A percentile compares a stretch with the other conserved stretches of the same genome.
Evolutionary conservation across 2,329 filamentous ascomycete species (phyloP).

Genomic region (Arthrobotrys pseudoclavata): DNA sequence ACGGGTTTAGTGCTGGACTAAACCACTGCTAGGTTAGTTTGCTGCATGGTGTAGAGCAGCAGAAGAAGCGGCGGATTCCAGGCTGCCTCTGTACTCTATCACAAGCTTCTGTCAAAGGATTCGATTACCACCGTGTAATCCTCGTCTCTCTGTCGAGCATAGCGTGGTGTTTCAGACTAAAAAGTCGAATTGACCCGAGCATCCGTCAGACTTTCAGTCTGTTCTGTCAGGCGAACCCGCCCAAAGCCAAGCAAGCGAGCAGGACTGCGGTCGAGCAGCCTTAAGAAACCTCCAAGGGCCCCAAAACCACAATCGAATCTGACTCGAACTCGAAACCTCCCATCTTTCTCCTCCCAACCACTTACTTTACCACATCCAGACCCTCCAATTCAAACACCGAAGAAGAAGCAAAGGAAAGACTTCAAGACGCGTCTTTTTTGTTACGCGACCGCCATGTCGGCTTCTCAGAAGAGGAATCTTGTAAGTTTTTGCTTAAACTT

Average conservation of each 20-base stretch:
- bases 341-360: background rate
- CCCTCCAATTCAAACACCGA: background rate
- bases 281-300: background rate
- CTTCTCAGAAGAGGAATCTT: constrained; percentile 55
- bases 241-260: too few species aligned
- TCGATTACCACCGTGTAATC: too few species aligned
- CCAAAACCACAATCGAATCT: background rate
- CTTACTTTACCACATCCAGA: constrained; percentile 9
- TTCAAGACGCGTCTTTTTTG: constrained; percentile 35
- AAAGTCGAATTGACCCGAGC: constrained; percentile 10
- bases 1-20: background rate
- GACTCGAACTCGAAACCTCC: background rate
- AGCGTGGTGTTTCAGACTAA: background rate
- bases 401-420: background rate
- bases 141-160: background rate
- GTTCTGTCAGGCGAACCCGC: too few species aligned
- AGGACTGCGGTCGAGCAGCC: background rate
- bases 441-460: constrained; percentile 58
- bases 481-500: constrained; percentile 19
- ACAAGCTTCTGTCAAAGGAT: background rate
- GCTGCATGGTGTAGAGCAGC: background rate
- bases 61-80: constrained; percentile 12
- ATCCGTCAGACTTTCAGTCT: background rate
- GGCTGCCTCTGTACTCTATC: background rate
- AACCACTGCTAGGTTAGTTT: background rate